These are phyloP conservation scores for Penicillium canariense DNA, from an alignment of 495 filamentous ascomycete species.

Conservation along the genomic window DNA sequence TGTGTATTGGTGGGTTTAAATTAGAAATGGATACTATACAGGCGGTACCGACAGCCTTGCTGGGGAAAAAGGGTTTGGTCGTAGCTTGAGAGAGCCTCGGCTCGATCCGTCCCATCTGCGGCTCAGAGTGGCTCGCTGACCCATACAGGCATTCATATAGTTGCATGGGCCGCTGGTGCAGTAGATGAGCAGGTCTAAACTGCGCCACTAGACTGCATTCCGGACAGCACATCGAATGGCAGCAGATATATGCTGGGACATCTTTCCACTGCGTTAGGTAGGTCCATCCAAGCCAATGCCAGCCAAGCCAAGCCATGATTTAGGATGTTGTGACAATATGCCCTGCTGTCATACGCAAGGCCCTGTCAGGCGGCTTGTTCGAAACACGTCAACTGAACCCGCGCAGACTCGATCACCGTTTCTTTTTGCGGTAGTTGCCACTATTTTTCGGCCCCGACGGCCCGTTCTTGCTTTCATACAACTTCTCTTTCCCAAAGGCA, in stretches of 20 bases:
- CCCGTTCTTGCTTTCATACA: constrained; percentile 50
- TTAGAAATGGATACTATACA: background rate
- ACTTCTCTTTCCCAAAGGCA: constrained; percentile 70
- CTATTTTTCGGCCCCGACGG: constrained; percentile 36
- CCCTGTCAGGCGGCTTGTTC: too few species aligned
- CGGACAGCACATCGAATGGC: too few species aligned
- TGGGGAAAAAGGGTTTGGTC: background rate
- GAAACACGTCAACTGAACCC: too few species aligned
- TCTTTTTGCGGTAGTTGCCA: constrained; percentile 36
- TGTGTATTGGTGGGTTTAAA: background rate
- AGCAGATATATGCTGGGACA: too few species aligned
- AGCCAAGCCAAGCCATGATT: too few species aligned
- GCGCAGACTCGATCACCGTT: constrained; percentile 27
- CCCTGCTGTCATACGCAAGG: too few species aligned
- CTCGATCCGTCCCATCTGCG: background rate
- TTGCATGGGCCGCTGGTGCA: too few species aligned
- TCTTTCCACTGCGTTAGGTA: too few species aligned
- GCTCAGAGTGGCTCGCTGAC: background rate
- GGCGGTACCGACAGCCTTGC: background rate
- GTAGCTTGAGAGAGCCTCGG: background rate
- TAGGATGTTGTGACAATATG: too few species aligned
- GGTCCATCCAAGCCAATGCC: too few species aligned
- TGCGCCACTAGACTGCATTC: background rate
- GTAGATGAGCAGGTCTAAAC: background rate
- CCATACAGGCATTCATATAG: background rate